Evolutionary conservation across 2,329 filamentous ascomycete genomes (phyloP), one percentile per base, ranked within the genome.

Genomic region (Alternaria triticimaculans): DNA sequence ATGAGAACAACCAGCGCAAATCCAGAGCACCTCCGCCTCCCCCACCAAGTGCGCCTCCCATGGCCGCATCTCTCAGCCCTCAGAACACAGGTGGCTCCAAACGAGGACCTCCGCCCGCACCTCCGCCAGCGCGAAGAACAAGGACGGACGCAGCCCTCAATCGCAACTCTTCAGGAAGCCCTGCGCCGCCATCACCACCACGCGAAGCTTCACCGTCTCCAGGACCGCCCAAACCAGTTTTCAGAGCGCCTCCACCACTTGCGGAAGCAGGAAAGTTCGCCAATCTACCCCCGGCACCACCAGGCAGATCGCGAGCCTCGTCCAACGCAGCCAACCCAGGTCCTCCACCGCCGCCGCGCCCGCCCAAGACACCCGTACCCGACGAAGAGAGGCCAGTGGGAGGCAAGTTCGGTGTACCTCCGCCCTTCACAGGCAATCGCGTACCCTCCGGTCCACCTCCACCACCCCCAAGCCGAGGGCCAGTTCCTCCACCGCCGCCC

Each of bases 211-310:
- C 90, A 18, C 92, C 93, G 6, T 88, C 90, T 20, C 80, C 81
- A 25, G 76, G 74, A 0, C 86, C 86, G 10, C 87, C 89, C 21
- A 87, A 90, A 55, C 88, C 88, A 9, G 87, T 86, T 72, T 98
- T 97, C 82, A 87, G 89, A 68, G 95, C 93, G 9, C 96, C 96
- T 49, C 96, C 96, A 33, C 92, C 95, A 3, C 82, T 98, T 63
- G 89, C 93, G 59, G 94, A 97, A 79, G 96, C 96, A 62, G 96
- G 96, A 41, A 97, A 93, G 80, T 96, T 89, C 76, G 93, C 91
- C 4, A 80, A 83, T 28, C 82, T 84, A 60, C 84, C 83, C 20
- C 76, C 83, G 12, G 74, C 80, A 30, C 81, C 80, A 59, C 76
- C 86, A 79, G 71, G 83, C 75, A 80, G 85, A 74, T 78, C 82